Conservation (phyloP, 2,329 filamentous ascomycete species). For the Sarocladium kiliense region DNA sequence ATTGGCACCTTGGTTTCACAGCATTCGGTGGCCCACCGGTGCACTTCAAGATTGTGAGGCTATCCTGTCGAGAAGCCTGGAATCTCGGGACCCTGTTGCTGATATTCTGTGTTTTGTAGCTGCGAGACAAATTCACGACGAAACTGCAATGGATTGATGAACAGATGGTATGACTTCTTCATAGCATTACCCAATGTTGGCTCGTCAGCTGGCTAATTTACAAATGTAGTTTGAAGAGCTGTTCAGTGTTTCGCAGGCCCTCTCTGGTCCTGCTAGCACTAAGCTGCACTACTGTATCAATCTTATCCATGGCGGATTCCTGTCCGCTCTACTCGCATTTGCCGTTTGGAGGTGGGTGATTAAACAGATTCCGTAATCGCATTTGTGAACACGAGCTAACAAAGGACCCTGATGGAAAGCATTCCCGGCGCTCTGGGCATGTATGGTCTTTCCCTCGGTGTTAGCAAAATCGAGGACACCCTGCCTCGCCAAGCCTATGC, state of each 20-base stretch:
- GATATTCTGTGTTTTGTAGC: conserved; percentile 17
- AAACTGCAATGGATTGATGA: conserved; percentile 63
- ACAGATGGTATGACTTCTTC: conserved; percentile 43
- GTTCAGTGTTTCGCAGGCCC: conserved; percentile 63
- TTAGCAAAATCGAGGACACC: conserved; percentile 52
- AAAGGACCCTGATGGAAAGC: conserved; percentile 27
- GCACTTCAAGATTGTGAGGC: conserved; percentile 57
- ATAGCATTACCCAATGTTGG: background rate
- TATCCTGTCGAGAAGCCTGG: background rate
- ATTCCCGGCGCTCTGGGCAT: conserved; percentile 67
- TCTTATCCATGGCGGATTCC: conserved; percentile 55
- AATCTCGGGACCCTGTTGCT: no score
- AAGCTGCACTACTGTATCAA: conserved; percentile 69
- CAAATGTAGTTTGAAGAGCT: conserved; percentile 60
- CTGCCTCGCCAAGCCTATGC: conserved; percentile 62
- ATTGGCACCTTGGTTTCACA: conserved; percentile 60
- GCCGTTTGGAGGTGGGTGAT: conserved; percentile 54
- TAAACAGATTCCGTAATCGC: no score
- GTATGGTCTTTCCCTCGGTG: conserved; percentile 61
- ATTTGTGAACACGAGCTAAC: no score
- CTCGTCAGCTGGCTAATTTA: background rate
- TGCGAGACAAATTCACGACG: conserved; percentile 57
- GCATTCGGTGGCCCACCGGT: conserved; percentile 63
- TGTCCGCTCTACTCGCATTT: conserved; percentile 54
- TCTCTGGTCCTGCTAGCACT: conserved; percentile 63